Conservation (phyloP, 495 filamentous ascomycete genomes). For the Penicillium silybi region DNA sequence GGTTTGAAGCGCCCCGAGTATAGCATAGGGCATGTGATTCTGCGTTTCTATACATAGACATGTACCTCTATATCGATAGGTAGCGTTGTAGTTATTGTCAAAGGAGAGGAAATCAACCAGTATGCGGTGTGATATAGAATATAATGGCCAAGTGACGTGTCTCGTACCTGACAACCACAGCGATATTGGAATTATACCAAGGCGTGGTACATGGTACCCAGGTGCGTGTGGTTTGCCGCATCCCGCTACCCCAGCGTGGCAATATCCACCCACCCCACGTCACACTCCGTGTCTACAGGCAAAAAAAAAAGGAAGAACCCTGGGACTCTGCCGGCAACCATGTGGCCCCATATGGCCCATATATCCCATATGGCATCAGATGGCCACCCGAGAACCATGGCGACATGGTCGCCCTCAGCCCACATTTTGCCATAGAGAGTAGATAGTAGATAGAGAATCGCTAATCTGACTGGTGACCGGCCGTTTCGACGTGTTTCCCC, state of each 20-base stretch:
- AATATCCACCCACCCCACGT: background rate
- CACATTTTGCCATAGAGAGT: background rate
- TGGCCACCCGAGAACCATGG: background rate
- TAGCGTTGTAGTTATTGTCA: no score
- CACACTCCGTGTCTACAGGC: background rate
- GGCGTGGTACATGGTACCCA: background rate
- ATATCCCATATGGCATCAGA: background rate
- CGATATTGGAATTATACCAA: background rate
- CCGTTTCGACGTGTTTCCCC: background rate
- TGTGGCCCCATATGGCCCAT: background rate
- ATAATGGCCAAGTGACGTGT: slow-evolving; percentile 5
- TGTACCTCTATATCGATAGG: background rate
- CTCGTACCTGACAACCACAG: background rate
- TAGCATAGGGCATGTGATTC: background rate
- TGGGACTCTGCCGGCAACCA: background rate
- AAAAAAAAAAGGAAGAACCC: background rate
- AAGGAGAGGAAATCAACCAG: background rate
- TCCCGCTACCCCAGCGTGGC: background rate
- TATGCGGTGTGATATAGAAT: slow-evolving; percentile 7
- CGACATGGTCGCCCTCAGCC: no score
- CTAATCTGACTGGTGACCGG: slow-evolving; percentile 2
- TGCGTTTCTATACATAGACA: background rate
- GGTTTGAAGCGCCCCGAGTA: background rate
- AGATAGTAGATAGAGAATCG: background rate
- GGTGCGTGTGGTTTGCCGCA: background rate